Conservation (phyloP, 2,329 filamentous ascomycete species). For the Chaetomiaceae sp. region DNA sequence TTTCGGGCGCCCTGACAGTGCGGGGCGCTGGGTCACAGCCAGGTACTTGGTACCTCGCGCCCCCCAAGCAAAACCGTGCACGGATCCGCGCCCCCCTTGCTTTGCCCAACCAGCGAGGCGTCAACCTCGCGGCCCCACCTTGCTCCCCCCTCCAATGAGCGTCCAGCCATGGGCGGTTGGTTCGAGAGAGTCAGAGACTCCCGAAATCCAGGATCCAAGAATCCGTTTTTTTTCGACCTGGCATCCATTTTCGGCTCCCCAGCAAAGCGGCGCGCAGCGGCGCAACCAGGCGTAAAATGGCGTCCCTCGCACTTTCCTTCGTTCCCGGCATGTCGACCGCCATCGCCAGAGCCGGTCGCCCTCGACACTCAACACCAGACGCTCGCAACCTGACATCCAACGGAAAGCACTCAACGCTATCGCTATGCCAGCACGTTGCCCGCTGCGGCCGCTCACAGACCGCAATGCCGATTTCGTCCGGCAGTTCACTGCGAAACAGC, state of each 20-base stretch:
- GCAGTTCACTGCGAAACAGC: no score
- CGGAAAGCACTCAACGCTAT: constrained; percentile 9
- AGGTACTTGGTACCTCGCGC: no score
- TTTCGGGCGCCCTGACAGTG: no score
- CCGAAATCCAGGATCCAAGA: constrained; percentile 14
- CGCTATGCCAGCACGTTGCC: constrained; percentile 7
- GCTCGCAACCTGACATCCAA: constrained; percentile 8
- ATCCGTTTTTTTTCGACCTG: constrained; percentile 16
- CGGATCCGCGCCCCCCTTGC: no score
- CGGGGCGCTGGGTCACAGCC: no score
- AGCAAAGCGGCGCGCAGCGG: constrained; percentile 12
- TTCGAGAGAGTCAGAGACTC: constrained; percentile 2
- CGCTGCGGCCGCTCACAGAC: no score
- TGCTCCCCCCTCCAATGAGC: neutral
- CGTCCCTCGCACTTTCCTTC: constrained; percentile 5
- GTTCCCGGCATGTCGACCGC: constrained; percentile 6
- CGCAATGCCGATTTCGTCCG: no score
- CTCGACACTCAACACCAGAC: constrained; percentile 9
- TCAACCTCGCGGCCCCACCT: neutral
- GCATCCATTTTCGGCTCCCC: constrained; percentile 15
- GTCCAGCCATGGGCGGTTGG: neutral
- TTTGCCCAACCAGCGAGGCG: no score
- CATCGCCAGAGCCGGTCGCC: constrained; percentile 7
- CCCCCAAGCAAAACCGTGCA: no score
- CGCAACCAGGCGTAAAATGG: constrained; percentile 8